These are phyloP conservation scores for Scenedesmus sp. DNA, from an alignment of 163 green algal species.

Conservation along the genomic window DNA sequence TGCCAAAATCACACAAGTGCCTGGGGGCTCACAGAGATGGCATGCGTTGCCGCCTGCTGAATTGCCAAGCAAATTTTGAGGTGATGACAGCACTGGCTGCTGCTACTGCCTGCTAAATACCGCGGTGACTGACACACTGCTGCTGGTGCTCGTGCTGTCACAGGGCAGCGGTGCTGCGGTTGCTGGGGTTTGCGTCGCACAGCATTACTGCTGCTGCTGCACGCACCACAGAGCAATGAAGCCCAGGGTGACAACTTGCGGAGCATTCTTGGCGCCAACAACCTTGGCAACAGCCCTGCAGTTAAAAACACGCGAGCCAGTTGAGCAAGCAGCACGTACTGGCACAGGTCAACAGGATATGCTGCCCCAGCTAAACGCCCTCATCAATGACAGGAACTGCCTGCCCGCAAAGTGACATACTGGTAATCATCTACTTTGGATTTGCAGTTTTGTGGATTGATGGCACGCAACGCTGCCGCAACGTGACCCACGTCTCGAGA, in stretches of 20 bases:
- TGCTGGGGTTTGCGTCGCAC: neutral
- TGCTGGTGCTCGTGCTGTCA: neutral
- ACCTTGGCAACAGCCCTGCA: constrained; percentile 84
- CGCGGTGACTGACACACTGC: neutral
- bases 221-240: constrained; percentile 91
- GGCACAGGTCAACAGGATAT: neutral
- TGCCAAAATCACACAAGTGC: no score
- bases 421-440: no score
- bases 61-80: no score
- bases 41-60: no score
- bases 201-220: neutral
- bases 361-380: neutral
- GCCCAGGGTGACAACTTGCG: constrained; percentile 77
- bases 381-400: neutral
- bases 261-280: constrained; percentile 76
- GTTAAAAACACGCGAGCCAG: neutral
- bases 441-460: neutral
- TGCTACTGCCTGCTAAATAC: neutral
- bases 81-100: no score
- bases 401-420: neutral
- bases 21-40: no score
- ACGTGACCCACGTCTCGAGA: constrained; percentile 62
- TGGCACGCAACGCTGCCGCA: neutral
- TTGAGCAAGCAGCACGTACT: neutral
- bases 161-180: neutral